A percentile compares a stretch with the other conserved stretches of the same genome.
phyloP scores from a whole-genome alignment of 2,329 filamentous ascomycete genomes.

The Aspergillus caelatus region DNA sequence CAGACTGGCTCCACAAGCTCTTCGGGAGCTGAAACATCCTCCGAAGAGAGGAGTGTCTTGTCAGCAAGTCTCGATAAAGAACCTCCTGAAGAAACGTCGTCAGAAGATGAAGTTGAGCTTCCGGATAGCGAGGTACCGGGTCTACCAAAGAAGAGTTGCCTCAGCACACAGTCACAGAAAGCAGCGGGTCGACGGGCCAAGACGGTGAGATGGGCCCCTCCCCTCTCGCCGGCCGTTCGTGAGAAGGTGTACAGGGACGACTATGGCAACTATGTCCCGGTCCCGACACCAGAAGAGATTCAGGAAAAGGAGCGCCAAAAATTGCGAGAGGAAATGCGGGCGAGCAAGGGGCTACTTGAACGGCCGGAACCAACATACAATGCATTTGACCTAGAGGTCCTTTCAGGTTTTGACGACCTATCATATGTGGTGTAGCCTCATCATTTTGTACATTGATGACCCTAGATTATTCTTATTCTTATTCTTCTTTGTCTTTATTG shows the following conservation, averaged over 20 bases:
- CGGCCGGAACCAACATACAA: neutral
- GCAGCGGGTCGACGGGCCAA: neutral
- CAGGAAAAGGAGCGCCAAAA: neutral
- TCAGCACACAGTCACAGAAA: neutral
- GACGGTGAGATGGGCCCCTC: conserved; percentile 5
- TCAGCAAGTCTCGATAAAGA: neutral
- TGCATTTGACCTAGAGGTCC: neutral
- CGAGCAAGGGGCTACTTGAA: neutral
- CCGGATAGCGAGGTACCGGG: neutral
- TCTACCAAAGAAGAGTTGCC: neutral
- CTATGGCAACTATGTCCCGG: conserved; percentile 11
- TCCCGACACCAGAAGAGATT: neutral
- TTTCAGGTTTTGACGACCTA: neutral
- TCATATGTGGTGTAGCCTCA: neutral
- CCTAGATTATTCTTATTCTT: neutral
- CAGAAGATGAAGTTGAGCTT: neutral
- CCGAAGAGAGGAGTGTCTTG: neutral
- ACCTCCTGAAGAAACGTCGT: neutral
- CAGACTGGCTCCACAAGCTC: neutral
- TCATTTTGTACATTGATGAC: neutral
- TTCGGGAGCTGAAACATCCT: neutral
- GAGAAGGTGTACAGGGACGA: conserved; percentile 9
- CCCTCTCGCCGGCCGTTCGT: conserved; percentile 5
- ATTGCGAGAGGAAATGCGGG: neutral
- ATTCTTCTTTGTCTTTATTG: neutral